Base-by-base conservation (phyloP, 192 early-diverging fungal genomes). In the Entrophospora sp. region DNA sequence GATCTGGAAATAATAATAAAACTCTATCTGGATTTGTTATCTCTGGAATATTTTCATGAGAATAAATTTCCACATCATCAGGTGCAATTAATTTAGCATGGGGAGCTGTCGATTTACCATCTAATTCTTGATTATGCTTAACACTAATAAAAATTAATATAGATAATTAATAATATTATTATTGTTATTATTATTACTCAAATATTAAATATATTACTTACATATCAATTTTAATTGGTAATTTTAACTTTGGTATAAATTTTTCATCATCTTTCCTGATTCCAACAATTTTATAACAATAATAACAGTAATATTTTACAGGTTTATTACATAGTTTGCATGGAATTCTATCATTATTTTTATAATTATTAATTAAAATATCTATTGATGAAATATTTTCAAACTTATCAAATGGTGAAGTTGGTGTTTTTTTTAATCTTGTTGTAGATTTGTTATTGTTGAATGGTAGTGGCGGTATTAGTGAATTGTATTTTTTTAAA, bases 71-170 rank as follows among this genome's bases (percentile, higher is more conserved):
- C 1, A 89, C 87, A 68, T 90, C 75, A 1, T 81, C 67, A 0
- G 84, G 79, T 4, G 92, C 88, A 51, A 93, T 68, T 7, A 94
- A 71, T 61, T 86, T 83, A 13, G 92, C 88, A 67, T 97, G 95
- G 5, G 89, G 72, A 1, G 91, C 88, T 0, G 95, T 97, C 5
- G 89, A 91, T 75, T 96, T 94, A 40, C 86, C 89, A 38, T 89
- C 84, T 6, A 76, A 59, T 72, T 96, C 94, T 40, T 77, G 58
- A n/a, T n/a, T n/a, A n/a, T n/a, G n/a, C n/a, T n/a, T n/a, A n/a
- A n/a, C n/a, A n/a, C n/a, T n/a, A n/a, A n/a, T n/a, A n/a, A n/a
- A n/a, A n/a, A n/a, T n/a, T n/a, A n/a, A n/a, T n/a, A n/a, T n/a
- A n/a, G n/a, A 5, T 87, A 84, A 69, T 94, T 90, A 58, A 93